These are phyloP conservation scores for Vickermania spadyakhi DNA, from an alignment of 208 protist species.

Conservation along the genomic window DNA sequence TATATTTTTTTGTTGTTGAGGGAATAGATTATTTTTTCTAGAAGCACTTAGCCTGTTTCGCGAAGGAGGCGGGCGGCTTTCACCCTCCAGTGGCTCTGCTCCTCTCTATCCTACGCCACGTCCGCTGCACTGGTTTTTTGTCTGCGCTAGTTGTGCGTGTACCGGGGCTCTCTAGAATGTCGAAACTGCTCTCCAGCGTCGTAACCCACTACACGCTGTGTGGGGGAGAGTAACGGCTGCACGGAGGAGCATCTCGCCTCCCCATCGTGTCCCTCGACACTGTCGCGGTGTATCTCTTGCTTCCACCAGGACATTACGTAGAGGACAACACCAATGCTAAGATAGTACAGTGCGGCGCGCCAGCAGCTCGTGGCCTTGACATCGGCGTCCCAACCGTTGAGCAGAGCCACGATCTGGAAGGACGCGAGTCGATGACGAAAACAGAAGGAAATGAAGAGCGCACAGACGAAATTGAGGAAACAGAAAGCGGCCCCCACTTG, in stretches of 20 bases:
- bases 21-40: too few species aligned
- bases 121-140: too few species aligned
- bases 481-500: slow-evolving; percentile 16
- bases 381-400: slow-evolving; percentile 16
- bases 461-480: slow-evolving; percentile 15
- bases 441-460: slow-evolving; percentile 18
- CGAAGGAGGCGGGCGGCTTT: too few species aligned
- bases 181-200: neutral
- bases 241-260: neutral
- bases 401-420: slow-evolving; percentile 11
- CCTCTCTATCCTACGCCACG: too few species aligned
- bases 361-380: slow-evolving; percentile 17
- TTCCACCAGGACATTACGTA: neutral
- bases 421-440: slow-evolving; percentile 16
- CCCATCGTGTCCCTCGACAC: too few species aligned
- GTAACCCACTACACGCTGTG: neutral
- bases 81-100: too few species aligned
- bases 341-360: neutral
- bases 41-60: too few species aligned
- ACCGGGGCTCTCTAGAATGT: neutral
- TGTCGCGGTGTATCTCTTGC: neutral
- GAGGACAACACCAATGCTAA: neutral
- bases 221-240: neutral
- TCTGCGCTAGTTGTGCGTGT: too few species aligned
- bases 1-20: too few species aligned